Evolutionary conservation across 2,329 filamentous ascomycete species (phyloP).

Genomic region (Dothideomycetidae sp.): DNA sequence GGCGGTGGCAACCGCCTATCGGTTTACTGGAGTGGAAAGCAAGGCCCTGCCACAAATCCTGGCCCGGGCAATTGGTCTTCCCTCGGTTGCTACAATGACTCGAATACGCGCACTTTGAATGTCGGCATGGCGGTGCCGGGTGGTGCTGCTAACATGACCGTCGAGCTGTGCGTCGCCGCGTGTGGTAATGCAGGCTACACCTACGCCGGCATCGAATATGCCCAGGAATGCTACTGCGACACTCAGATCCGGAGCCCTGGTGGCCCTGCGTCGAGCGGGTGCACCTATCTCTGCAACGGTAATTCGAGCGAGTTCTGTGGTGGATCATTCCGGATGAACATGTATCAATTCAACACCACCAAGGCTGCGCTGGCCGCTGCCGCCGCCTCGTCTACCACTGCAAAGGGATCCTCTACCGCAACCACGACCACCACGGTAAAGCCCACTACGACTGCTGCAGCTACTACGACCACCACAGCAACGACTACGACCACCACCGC

Average conservation of each 20-base stretch:
- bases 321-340: conserved; percentile 18
- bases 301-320: conserved; percentile 21
- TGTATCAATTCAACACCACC: conserved; percentile 16
- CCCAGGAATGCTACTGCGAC: conserved; percentile 23
- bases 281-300: conserved; percentile 19
- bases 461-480: conserved; percentile 5
- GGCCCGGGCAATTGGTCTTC: background rate
- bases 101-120: background rate
- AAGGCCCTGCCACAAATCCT: background rate
- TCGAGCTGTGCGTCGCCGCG: conserved; percentile 20
- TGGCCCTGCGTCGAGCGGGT: conserved; percentile 14
- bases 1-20: conserved; percentile 18
- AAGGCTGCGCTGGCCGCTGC: conserved; percentile 6
- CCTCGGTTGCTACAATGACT: background rate
- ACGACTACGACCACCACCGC: conserved; percentile 8
- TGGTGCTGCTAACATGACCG: conserved; percentile 13
- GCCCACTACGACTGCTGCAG: conserved; percentile 6
- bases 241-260: conserved; percentile 14
- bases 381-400: conserved; percentile 9
- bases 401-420: background rate
- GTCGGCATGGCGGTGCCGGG: background rate
- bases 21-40: conserved; percentile 13
- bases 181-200: conserved; percentile 20
- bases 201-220: conserved; percentile 23
- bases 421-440: conserved; percentile 1